phyloP scores from a whole-genome alignment of 1,139 yeast genomes.

The Lodderomyces parapsilosis region DNA sequence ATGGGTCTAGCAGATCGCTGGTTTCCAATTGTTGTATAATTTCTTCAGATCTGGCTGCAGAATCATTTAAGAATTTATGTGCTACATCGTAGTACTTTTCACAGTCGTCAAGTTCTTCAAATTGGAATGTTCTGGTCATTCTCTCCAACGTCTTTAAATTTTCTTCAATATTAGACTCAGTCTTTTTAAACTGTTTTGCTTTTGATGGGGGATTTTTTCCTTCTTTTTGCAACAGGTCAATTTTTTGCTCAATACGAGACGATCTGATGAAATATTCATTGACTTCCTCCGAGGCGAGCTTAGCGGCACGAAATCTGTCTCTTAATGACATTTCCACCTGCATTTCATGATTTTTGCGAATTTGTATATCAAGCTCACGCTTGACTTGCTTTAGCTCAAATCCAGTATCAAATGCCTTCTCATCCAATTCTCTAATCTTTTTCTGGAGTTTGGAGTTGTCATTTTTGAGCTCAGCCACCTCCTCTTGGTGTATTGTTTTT shows the following conservation, averaged over 20 bases:
- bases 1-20: background rate
- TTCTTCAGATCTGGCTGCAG: conserved; percentile 3
- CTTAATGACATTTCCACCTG: conserved; percentile 10
- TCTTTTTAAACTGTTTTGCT: conserved; percentile 7
- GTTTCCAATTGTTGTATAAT: background rate
- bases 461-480: background rate
- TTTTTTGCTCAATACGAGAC: conserved; percentile 9
- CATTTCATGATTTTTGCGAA: conserved; percentile 5
- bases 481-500: conserved; percentile 1
- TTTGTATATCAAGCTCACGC: conserved; percentile 9
- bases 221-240: conserved; percentile 3
- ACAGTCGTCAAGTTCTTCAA: conserved; percentile 5
- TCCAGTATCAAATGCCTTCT: conserved; percentile 8
- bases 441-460: background rate
- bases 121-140: conserved; percentile 6
- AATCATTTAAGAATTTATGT: conserved; percentile 5
- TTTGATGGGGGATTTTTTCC: background rate
- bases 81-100: conserved; percentile 8
- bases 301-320: conserved; percentile 10
- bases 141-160: conserved; percentile 3
- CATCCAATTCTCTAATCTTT: conserved; percentile 7
- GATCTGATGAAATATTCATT: conserved; percentile 9
- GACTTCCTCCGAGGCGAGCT: conserved; percentile 5
- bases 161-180: conserved; percentile 10
- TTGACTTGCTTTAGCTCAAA: conserved; percentile 8